phyloP scores from a whole-genome alignment of 768 basidiomycete genomes.

The Boletus bicolor region DNA sequence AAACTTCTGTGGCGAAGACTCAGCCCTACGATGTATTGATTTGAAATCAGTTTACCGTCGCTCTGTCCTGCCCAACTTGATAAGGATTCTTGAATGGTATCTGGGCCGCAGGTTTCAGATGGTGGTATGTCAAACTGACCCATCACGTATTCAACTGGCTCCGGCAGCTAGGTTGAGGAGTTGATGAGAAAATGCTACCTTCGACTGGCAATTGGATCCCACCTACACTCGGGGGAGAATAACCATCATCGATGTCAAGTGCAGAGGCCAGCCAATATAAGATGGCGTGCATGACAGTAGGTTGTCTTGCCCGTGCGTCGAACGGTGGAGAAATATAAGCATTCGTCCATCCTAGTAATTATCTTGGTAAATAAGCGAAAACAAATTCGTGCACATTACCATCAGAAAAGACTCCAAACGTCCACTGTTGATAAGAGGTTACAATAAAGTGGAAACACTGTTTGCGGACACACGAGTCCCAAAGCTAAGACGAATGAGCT shows the following conservation, averaged over 20 bases:
- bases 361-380: not conserved
- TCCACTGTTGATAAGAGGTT: constrained; percentile 59
- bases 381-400: constrained; percentile 32
- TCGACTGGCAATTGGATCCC: not conserved
- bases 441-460: constrained; percentile 55
- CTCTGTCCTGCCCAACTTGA: constrained; percentile 32
- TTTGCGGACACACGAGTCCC: constrained; percentile 51
- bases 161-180: constrained; percentile 23
- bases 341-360: constrained; percentile 46
- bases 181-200: not conserved
- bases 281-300: constrained; percentile 50
- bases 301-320: constrained; percentile 38
- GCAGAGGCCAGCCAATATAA: constrained; percentile 58
- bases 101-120: constrained; percentile 17
- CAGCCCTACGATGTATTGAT: not conserved
- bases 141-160: constrained; percentile 31
- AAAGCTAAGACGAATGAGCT: constrained; percentile 31
- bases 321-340: constrained; percentile 51
- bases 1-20: constrained; percentile 17
- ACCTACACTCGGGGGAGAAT: constrained; percentile 25
- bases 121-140: constrained; percentile 26
- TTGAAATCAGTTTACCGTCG: constrained; percentile 20
- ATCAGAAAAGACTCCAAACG: constrained; percentile 58
- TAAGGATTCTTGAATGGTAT: constrained; percentile 24
- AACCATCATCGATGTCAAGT: constrained; percentile 32